Evolutionary conservation across 805 yeast species (phyloP).

Genomic region (Teunomyces atbi): DNA sequence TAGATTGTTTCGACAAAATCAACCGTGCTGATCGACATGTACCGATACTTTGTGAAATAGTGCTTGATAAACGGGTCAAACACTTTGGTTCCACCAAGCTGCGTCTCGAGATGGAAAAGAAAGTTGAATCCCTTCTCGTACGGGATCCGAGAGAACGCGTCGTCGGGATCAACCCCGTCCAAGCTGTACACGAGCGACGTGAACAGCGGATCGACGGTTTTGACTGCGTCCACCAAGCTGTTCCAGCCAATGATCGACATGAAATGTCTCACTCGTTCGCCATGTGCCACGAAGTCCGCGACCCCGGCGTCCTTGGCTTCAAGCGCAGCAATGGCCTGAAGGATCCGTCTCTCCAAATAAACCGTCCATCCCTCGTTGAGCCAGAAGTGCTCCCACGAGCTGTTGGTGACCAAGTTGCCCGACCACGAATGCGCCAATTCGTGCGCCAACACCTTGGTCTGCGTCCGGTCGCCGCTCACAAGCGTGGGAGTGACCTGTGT

Average conservation of each 20-base stretch:
- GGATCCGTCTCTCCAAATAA: constrained; percentile 80
- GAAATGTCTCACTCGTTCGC: constrained; percentile 75
- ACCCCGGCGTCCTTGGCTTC: constrained; percentile 19
- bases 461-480: constrained; percentile 78
- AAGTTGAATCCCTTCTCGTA: constrained; percentile 88
- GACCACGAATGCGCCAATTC: constrained; percentile 93
- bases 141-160: constrained; percentile 82
- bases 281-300: constrained; percentile 40
- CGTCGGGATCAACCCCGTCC: constrained; percentile 80
- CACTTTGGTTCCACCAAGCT: constrained; percentile 21
- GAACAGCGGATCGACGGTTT: constrained; percentile 47
- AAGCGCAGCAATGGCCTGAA: constrained; percentile 50
- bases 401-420: constrained; percentile 86
- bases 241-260: constrained; percentile 88
- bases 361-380: constrained; percentile 97
- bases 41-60: constrained; percentile 28
- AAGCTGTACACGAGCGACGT: constrained; percentile 64
- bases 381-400: constrained; percentile 94
- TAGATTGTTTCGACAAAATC: constrained; percentile 26
- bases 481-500: constrained; percentile 90
- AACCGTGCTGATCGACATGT: constrained; percentile 25
- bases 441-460: constrained; percentile 88
- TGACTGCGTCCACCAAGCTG: constrained; percentile 65
- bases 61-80: constrained; percentile 30
- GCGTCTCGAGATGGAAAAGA: constrained; percentile 25